phyloP scores from a whole-genome alignment of 192 early-diverging fungal species.

The Endogone sp. region DNA sequence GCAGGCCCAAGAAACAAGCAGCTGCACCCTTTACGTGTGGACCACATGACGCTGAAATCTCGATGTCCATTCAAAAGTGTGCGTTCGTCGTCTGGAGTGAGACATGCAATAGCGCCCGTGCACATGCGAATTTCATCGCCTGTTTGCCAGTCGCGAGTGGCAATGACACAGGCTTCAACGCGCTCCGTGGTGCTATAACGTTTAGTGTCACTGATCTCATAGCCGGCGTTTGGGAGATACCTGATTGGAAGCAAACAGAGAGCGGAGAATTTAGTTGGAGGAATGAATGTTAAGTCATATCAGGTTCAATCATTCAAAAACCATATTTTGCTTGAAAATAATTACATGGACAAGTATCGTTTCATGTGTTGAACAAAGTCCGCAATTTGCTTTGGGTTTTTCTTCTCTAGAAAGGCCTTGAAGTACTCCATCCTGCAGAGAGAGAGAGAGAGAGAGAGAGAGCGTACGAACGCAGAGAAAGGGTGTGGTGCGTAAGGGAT shows the following conservation, averaged over 20 bases:
- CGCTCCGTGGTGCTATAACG: slow-evolving; percentile 42
- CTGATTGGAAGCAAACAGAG: slow-evolving; percentile 26
- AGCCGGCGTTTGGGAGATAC: slow-evolving; percentile 51
- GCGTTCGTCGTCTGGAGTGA: slow-evolving; percentile 45
- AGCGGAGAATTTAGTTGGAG: background rate
- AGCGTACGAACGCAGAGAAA: too few relatives aligned
- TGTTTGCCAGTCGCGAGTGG: slow-evolving; percentile 37
- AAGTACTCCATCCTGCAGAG: slow-evolving; percentile 34
- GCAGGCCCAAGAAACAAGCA: slow-evolving; percentile 60
- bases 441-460: background rate
- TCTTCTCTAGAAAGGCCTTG: slow-evolving; percentile 21
- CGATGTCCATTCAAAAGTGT: slow-evolving; percentile 40
- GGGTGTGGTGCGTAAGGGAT: background rate
- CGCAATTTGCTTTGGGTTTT: slow-evolving; percentile 24
- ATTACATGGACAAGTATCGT: slow-evolving; percentile 31
- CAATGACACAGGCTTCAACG: slow-evolving; percentile 52
- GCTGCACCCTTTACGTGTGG: slow-evolving; percentile 34
- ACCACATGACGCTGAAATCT: slow-evolving; percentile 50
- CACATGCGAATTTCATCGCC: slow-evolving; percentile 49
- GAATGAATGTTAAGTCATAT: too few relatives aligned
- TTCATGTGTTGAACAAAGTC: slow-evolving; percentile 42
- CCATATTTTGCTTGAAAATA: background rate
- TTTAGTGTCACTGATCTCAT: slow-evolving; percentile 47
- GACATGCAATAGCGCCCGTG: slow-evolving; percentile 43
- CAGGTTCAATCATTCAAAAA: slow-evolving; percentile 4